Conservation (phyloP, 129 eudicot genomes). For the Sambucus nigra region DNA sequence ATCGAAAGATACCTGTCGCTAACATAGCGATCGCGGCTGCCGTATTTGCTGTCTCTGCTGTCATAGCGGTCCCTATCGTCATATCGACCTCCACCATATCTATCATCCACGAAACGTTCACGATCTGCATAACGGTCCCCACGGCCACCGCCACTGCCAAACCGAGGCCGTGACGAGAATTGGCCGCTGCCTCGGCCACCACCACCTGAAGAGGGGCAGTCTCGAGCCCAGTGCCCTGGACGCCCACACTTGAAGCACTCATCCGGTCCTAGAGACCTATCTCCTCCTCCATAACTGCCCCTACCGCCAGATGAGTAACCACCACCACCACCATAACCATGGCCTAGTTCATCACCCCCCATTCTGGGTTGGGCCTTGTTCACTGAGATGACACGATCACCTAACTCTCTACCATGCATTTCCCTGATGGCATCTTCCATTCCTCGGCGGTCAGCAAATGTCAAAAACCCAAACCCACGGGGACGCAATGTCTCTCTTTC, state of each 20-base stretch:
- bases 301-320: constrained; percentile 63
- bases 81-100: constrained; percentile 68
- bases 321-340: constrained; percentile 40
- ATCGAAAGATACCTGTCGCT: constrained; percentile 41
- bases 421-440: constrained; percentile 95
- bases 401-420: constrained; percentile 80
- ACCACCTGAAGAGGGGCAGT: constrained; percentile 76
- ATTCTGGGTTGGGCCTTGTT: constrained; percentile 86
- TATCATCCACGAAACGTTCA: constrained; percentile 69
- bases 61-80: constrained; percentile 74
- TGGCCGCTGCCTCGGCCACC: constrained; percentile 52
- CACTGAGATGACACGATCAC: constrained; percentile 72
- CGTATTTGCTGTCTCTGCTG: constrained; percentile 71
- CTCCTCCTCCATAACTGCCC: constrained; percentile 61
- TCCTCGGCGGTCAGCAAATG: constrained; percentile 82
- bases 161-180: constrained; percentile 55
- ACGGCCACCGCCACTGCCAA: constrained; percentile 51
- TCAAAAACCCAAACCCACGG: constrained; percentile 94
- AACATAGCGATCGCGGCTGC: constrained; percentile 48
- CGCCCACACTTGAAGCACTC: constrained; percentile 98
- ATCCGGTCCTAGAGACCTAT: constrained; percentile 63
- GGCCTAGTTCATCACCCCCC: constrained; percentile 58
- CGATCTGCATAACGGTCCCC: constrained; percentile 58
- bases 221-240: constrained; percentile 93
- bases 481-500: constrained; percentile 98